A percentile compares a stretch with the other conserved stretches of the same genome.
These are phyloP conservation scores for Fusarium sp. DNA, from an alignment of 2,329 filamentous ascomycete genomes.

Conservation along the genomic window DNA sequence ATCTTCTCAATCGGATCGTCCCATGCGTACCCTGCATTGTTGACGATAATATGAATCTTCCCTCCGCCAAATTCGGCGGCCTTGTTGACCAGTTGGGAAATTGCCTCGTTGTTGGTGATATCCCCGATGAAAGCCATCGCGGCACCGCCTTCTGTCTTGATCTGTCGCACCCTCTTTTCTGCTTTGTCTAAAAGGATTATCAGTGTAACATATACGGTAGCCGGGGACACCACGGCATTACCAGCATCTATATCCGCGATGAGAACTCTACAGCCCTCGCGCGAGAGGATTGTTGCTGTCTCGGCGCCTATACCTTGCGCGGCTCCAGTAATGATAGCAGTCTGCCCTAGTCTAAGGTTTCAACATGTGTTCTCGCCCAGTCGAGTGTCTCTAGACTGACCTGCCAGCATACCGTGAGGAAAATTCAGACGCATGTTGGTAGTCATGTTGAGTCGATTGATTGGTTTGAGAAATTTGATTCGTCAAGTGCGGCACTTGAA, in stretches of 20 bases:
- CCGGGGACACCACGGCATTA: too few species aligned
- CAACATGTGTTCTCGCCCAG: too few species aligned
- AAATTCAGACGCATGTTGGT: too few species aligned
- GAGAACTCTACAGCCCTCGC: conserved; percentile 3
- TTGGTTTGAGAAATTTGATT: too few species aligned
- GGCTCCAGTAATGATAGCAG: conserved; percentile 1
- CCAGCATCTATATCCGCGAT: background rate
- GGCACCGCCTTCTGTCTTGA: too few species aligned
- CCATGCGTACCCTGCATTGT: conserved; percentile 5
- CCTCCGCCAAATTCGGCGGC: conserved; percentile 1
- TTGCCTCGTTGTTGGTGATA: background rate
- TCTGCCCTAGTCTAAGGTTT: too few species aligned
- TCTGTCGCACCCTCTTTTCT: background rate
- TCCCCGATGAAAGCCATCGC: background rate
- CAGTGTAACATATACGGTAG: too few species aligned
- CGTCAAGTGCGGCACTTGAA: too few species aligned
- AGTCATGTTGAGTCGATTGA: too few species aligned
- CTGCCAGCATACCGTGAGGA: too few species aligned
- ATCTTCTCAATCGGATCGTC: conserved; percentile 1
- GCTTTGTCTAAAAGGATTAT: background rate
- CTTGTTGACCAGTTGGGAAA: background rate
- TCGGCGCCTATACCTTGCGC: conserved; percentile 2
- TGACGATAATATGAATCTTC: conserved; percentile 3
- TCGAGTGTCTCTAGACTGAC: too few species aligned
- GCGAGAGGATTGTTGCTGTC: background rate